A percentile compares a stretch with the other conserved stretches of the same genome.
Evolutionary conservation across 306 rosid species (phyloP).

Genomic region (Albizia julibrissin): DNA sequence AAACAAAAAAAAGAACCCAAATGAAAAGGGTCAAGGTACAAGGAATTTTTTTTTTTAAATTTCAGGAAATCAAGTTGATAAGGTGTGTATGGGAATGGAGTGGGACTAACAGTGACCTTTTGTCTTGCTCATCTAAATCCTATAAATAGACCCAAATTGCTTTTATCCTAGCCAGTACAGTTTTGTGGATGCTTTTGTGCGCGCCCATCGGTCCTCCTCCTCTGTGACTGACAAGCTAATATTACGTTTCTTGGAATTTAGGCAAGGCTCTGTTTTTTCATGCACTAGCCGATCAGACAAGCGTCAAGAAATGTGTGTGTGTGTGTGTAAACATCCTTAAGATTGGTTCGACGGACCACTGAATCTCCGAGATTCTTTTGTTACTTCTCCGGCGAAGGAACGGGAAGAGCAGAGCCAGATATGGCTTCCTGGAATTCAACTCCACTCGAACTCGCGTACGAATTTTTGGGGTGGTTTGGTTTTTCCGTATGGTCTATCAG

Average conservation of each 20-base stretch:
- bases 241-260: not conserved
- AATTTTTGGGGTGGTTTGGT: constrained; percentile 80
- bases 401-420: not conserved
- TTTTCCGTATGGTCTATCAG: constrained; percentile 75
- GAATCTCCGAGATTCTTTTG: not conserved
- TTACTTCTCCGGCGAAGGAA: too few relatives aligned
- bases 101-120: too few relatives aligned
- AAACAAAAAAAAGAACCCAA: too few relatives aligned
- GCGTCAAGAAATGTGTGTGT: not conserved
- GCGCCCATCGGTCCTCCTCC: not conserved
- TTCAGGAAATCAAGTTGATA: not conserved
- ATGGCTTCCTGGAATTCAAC: constrained; percentile 88
- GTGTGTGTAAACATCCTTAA: not conserved
- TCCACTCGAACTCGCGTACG: constrained; percentile 61
- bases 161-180: not conserved
- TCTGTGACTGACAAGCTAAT: not conserved
- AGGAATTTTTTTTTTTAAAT: not conserved
- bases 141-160: not conserved
- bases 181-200: not conserved
- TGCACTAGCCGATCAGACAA: not conserved
- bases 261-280: not conserved
- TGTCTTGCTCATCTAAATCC: not conserved
- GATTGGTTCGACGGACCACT: not conserved
- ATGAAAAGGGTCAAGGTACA: not conserved
- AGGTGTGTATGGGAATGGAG: not conserved